A percentile compares a stretch with the other conserved stretches of the same genome.
These are phyloP conservation scores for Aspergillus heteromorphus DNA, from an alignment of 495 filamentous ascomycete genomes.

Conservation along the genomic window DNA sequence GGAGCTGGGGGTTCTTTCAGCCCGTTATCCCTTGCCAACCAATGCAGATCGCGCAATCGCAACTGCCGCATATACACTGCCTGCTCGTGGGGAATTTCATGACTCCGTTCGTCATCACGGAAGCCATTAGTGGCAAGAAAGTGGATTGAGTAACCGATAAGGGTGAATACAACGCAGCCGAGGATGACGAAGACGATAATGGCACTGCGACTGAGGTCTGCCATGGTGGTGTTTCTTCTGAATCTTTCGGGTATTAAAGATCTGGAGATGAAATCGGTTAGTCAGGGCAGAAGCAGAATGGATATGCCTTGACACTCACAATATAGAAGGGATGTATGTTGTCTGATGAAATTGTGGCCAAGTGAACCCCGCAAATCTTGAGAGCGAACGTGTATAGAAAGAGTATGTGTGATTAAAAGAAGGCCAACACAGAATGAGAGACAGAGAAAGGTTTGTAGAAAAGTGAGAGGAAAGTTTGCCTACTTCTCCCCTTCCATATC, in stretches of 20 bases:
- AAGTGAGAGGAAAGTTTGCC: not conserved
- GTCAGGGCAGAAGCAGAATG: not conserved
- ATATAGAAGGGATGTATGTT: not conserved
- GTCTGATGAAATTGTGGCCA: not conserved
- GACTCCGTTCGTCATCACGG: not conserved
- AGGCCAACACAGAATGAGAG: not conserved
- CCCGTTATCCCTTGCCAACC: slow-evolving; percentile 10
- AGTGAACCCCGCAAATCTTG: not conserved
- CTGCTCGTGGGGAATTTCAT: slow-evolving; percentile 18
- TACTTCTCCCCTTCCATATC: not conserved
- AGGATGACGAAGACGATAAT: slow-evolving; percentile 21
- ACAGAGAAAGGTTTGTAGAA: not conserved
- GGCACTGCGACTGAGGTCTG: slow-evolving; percentile 5
- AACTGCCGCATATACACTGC: slow-evolving; percentile 21
- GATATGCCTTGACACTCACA: not conserved
- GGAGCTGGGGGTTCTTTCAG: not conserved
- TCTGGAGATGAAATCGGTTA: not conserved
- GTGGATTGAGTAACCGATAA: slow-evolving; percentile 21
- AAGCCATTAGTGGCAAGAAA: slow-evolving; percentile 19
- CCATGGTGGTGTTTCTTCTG: not conserved
- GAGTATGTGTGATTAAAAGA: not conserved
- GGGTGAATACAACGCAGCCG: slow-evolving; percentile 19
- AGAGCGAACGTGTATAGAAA: not conserved
- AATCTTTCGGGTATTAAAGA: not conserved
- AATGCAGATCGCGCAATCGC: slow-evolving; percentile 12